Conservation (phyloP, 257 asterid species). For the Sherardia arvensis region DNA sequence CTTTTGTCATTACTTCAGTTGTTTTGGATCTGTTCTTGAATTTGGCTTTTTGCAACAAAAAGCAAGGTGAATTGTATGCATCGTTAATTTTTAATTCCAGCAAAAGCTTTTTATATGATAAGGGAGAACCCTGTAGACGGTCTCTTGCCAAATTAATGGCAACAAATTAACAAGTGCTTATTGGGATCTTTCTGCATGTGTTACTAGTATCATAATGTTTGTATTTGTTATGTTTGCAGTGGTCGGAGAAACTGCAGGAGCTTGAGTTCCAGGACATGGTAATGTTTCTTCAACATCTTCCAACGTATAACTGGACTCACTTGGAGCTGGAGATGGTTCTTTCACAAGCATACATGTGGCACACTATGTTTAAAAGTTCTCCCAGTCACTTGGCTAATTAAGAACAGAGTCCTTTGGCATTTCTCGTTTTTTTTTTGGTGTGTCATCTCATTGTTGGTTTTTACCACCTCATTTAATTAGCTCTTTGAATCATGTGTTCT, state of each 20-base stretch:
- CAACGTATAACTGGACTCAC: conserved; percentile 68
- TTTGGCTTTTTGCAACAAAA: not conserved
- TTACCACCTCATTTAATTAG: not conserved
- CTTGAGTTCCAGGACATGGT: conserved; percentile 98
- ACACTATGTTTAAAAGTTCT: conserved; percentile 74
- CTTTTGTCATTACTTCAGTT: not conserved
- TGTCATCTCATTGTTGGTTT: not conserved
- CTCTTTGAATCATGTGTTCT: not conserved
- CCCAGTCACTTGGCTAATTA: conserved; percentile 86
- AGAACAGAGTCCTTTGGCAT: conserved; percentile 8
- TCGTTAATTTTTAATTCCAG: not conserved
- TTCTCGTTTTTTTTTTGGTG: not conserved
- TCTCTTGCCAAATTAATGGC: not conserved
- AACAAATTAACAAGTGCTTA: not conserved
- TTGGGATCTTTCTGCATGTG: not conserved
- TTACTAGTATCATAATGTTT: not conserved
- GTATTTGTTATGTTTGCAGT: conserved; percentile 28
- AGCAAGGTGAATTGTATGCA: not conserved
- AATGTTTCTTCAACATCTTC: conserved; percentile 94
- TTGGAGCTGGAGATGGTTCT: conserved; percentile 87
- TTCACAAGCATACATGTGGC: conserved; percentile 97
- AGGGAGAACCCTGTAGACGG: not conserved
- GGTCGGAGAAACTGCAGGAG: conserved; percentile 79
- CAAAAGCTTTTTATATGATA: not conserved
- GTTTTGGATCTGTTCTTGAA: not conserved